Evolutionary conservation across 768 basidiomycete genomes (phyloP), one percentile per base, ranked within the genome.

Genomic region (Calocybe gangraenosa): DNA sequence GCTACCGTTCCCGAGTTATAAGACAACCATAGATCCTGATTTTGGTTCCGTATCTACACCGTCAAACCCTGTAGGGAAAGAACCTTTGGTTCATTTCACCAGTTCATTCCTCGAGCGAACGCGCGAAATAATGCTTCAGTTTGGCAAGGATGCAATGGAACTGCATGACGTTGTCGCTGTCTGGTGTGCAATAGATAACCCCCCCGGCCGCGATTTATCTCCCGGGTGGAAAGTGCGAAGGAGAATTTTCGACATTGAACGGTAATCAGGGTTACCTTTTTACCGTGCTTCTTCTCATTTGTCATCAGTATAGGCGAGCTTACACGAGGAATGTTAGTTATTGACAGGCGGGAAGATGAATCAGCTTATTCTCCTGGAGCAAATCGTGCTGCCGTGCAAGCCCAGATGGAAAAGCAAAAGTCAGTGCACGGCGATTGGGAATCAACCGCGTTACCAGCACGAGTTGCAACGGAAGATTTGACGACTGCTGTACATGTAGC

Each of bases 121-220:
- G 3, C 68, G 87, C 25, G 82, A 82, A 50, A 66, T 92, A 40
- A 92, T 94, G 85, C 47, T 79, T n/a, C 56, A 71, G 39, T 92
- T 81, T 49, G 91, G 91, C 7, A 81, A 84, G 49, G 92, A 94
- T 58, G 84, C 77, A 3, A 77, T 96, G 79, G 88, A 93, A 65
- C 73, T 94, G 44, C 93, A 97, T 56, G 93, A 97, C 55, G 86
- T 92, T 36, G 82, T 83, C 9, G 87, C 90, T 2, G 76, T 95
- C 13, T 95, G 91, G 89, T 92, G 84, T 61, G 87, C 90, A 1
- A 79, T 90, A 13, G 73, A 75, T 46, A 81, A 85, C 47, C 83
- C 85, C 14, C 82, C 79, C 49, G 55, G 15, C 68, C 63, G 28
- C 44, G 44, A 35, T 22, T 44, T 70, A 60, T 59, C 67, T 46